phyloP scores from a whole-genome alignment of 169 alveolate species.

The Babesia ovis region DNA sequence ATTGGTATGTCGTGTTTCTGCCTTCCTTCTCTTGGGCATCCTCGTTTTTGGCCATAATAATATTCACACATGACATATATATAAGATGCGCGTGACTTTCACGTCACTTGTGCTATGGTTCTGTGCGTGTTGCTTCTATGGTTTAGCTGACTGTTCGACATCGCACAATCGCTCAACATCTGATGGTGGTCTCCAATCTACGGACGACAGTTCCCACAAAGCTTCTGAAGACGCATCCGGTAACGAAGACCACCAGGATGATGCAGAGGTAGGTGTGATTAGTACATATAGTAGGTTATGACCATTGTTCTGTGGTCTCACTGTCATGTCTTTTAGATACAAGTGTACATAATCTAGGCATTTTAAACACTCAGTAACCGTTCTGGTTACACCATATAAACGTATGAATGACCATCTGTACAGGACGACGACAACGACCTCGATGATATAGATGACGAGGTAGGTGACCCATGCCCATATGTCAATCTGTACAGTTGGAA shows the following conservation, averaged over 20 bases:
- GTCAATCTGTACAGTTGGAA: slow-evolving; percentile 26
- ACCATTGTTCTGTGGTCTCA: too few species aligned
- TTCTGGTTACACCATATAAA: too few species aligned
- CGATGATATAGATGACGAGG: slow-evolving; percentile 33
- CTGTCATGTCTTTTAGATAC: too few species aligned
- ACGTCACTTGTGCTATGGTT: slow-evolving; percentile 9
- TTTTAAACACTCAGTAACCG: too few species aligned
- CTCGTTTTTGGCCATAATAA: too few species aligned
- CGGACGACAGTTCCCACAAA: too few species aligned
- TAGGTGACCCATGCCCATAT: neutral
- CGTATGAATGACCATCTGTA: too few species aligned
- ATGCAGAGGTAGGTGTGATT: neutral
- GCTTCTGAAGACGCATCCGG: too few species aligned
- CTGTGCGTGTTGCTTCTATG: neutral
- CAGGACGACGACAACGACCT: slow-evolving; percentile 3
- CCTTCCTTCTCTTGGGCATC: neutral
- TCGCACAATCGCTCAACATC: slow-evolving; percentile 1
- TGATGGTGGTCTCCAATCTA: neutral
- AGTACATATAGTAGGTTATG: too few species aligned
- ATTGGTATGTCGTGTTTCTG: neutral
- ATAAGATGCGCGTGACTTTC: neutral
- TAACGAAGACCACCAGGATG: too few species aligned
- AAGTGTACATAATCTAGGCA: too few species aligned
- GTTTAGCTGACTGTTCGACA: neutral
- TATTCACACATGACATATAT: too few species aligned